Base-by-base conservation (phyloP, 2,329 filamentous ascomycete genomes). In the Keithomyces neogunnii region DNA sequence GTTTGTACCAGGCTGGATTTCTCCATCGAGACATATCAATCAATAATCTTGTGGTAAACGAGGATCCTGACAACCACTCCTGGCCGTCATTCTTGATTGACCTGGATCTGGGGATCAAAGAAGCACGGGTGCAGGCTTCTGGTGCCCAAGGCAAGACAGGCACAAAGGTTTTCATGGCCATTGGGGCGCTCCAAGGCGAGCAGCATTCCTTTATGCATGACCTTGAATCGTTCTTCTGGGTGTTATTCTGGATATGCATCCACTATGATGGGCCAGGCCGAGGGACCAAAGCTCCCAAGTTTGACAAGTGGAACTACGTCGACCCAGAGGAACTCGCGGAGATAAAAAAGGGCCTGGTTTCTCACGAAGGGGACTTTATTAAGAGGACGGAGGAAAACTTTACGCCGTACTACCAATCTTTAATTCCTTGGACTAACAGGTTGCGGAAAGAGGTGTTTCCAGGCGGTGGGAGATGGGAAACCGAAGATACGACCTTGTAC, bases 221-320 rank as follows among this genome's bases (percentile, higher is more conserved):
- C 53, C 63, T 73, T 6, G 68, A 75, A 55, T 76, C 67, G 4
- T 73, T 75, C 53, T 75, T 73, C 58, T 74, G 62, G 71, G 66
- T 74, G 3, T 57, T 19, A 1, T 19, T 19, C 19, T 19, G 19
- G 19, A 19, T 19, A 19, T 19, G 19, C 19, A 19, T 19, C 73
- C 0, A 35, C 33, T 35, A 35, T 10, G 10, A 10, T 10, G 33
- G 10, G 33, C 10, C 33, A 35, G 19, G 19, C 19, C 33, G 10
- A 10, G 33, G 33, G 33, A 35, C 8, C 4, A 58, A 56, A 33
- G 54, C 64, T 45, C 4, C 45, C 11, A 1, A 51, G 36, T 70
- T 66, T 54, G 60, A 70, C 1, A 53, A 57, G 13, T 72, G 66
- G 69, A 71, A 71, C 57, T 70, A 66, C 56, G 48, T 53, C 5